phyloP scores from a whole-genome alignment of 208 protist species.

The Trypanosoma boissoni region DNA sequence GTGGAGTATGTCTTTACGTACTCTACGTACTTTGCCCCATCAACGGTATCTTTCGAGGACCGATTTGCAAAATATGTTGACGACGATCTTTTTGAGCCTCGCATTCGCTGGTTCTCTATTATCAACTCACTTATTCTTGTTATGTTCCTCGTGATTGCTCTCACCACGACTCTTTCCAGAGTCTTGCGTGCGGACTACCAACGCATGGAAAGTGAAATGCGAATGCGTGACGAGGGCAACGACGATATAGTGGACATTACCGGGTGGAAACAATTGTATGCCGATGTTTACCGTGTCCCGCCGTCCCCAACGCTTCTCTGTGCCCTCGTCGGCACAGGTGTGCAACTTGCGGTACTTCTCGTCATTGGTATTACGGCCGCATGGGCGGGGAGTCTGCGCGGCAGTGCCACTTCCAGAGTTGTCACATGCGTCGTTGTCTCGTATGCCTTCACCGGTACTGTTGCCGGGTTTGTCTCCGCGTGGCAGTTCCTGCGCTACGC shows the following conservation, averaged over 20 bases:
- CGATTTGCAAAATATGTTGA: slow-evolving; percentile 91
- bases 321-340: slow-evolving; percentile 71
- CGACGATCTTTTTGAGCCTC: slow-evolving; percentile 83
- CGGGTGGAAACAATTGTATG: slow-evolving; percentile 96
- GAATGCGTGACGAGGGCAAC: slow-evolving; percentile 38
- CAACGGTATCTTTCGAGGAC: slow-evolving; percentile 65
- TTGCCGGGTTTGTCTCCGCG: slow-evolving; percentile 77
- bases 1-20: slow-evolving; percentile 85
- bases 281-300: slow-evolving; percentile 94
- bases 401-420: slow-evolving; percentile 32
- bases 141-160: slow-evolving; percentile 87
- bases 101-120: slow-evolving; percentile 92
- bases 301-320: slow-evolving; percentile 63
- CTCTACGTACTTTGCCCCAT: slow-evolving; percentile 62
- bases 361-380: slow-evolving; percentile 21
- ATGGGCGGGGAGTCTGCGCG: slow-evolving; percentile 8
- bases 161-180: slow-evolving; percentile 88
- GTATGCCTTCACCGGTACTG: slow-evolving; percentile 76
- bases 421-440: slow-evolving; percentile 50
- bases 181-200: slow-evolving; percentile 82
- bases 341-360: slow-evolving; percentile 45
- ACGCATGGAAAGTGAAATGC: slow-evolving; percentile 62
- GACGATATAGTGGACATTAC: slow-evolving; percentile 83
- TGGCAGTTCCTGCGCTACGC: slow-evolving; percentile 52
- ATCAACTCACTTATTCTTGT: slow-evolving; percentile 93